Percentiles rank a stretch among this genome's conserved stretches.
Evolutionary conservation across 2,329 filamentous ascomycete species (phyloP).

Genomic region (Madurella fahalii): DNA sequence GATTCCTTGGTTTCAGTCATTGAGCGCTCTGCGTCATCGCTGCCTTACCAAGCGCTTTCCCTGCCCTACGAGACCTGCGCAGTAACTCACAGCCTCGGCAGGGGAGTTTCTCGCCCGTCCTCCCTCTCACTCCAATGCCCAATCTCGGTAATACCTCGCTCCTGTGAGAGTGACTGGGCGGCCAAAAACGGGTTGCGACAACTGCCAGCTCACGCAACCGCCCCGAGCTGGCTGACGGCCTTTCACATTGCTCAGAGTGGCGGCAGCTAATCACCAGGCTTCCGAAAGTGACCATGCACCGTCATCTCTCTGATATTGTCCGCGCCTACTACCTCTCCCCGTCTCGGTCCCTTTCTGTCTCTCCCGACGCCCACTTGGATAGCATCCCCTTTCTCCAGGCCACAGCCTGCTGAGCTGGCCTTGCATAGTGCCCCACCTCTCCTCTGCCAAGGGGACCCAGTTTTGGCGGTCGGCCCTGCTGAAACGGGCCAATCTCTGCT

Average conservation of each 20-base stretch:
- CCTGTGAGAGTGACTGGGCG: too few species aligned
- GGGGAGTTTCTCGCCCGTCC: background rate
- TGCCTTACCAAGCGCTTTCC: background rate
- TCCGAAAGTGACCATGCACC: slow-evolving; percentile 15
- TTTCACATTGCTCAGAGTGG: slow-evolving; percentile 6
- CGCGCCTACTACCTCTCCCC: background rate
- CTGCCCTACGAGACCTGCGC: background rate
- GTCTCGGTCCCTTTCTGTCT: background rate
- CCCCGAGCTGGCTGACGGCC: background rate
- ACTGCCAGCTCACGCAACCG: slow-evolving; percentile 10
- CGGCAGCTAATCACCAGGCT: background rate
- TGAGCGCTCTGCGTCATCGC: background rate
- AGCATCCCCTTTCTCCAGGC: slow-evolving; percentile 1
- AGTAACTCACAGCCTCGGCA: background rate
- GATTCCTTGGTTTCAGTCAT: background rate
- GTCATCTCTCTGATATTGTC: slow-evolving; percentile 2
- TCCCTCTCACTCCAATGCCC: background rate
- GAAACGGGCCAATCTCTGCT: slow-evolving; percentile 23
- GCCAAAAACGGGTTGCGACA: background rate
- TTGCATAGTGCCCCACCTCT: slow-evolving; percentile 26
- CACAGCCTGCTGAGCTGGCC: slow-evolving; percentile 28
- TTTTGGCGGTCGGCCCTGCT: slow-evolving; percentile 19
- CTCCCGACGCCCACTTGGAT: background rate
- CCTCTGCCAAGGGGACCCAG: slow-evolving; percentile 12
- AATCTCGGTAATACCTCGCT: too few species aligned